phyloP scores from a whole-genome alignment of 73 alveolate genomes.

The Paramecium caudatum region DNA sequence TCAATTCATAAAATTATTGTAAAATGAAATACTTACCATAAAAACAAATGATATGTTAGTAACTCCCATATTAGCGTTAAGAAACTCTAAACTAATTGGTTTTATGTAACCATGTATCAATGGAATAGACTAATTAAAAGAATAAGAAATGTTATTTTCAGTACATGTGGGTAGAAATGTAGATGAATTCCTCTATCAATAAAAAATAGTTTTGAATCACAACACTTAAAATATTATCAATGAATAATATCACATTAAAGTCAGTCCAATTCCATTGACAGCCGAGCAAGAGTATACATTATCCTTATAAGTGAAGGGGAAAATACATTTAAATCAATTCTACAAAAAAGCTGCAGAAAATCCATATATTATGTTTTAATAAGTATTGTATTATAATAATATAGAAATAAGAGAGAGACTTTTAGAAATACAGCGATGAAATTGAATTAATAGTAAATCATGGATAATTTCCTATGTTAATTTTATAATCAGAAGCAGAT shows the following conservation, averaged over 20 bases:
- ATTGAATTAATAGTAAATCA: background rate
- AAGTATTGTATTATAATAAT: background rate
- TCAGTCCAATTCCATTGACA: background rate
- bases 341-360: slow-evolving; percentile 1
- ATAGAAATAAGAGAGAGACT: background rate
- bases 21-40: background rate
- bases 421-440: background rate
- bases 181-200: background rate
- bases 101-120: slow-evolving; percentile 16
- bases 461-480: background rate
- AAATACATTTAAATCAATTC: background rate
- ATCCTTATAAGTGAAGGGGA: background rate
- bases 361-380: background rate
- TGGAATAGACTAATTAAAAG: background rate
- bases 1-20: background rate
- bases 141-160: background rate
- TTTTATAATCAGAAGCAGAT: background rate
- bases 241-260: background rate
- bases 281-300: background rate
- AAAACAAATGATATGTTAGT: background rate
- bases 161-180: slow-evolving; percentile 1
- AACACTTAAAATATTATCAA: background rate
- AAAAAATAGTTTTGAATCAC: background rate
- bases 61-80: background rate
- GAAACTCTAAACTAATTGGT: slow-evolving; percentile 12